Base-by-base conservation (phyloP, 176 grass and related monocot genomes). In the Triticum turgidum region DNA sequence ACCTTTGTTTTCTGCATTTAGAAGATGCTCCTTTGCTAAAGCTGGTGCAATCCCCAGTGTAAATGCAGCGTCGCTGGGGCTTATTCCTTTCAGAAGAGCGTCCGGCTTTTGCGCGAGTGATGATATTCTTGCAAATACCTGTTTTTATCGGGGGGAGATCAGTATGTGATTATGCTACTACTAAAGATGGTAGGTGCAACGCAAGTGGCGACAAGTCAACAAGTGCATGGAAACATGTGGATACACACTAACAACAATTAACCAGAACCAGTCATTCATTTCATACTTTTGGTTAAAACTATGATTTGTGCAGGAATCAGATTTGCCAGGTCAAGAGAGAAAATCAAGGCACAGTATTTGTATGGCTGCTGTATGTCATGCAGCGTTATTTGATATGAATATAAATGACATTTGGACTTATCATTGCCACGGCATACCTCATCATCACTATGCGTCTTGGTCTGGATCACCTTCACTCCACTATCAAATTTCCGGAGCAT, bases 401-500 rank as follows among this genome's bases (percentile, higher is more conserved):
- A 42, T 66, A 67, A 25, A 79, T 64, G 6, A 9, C 14, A 79
- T 38, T 3, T 71, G 34, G 62, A 38, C 14, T 41, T 67, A 70
- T 65, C 76, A 8, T 71, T 84, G 38, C 29, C 29, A 64, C 3
- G 9, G 30, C 24, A 81, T 89, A 99, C 97, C 92, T 99, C 92
- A 73, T 94, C 92, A 93, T 99, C 97, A 84, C 97, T 97, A 80
- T 97, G 97, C 18, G 94, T 85, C 83, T 99, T 99, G 69, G 88
- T 99, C 87, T 99, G 97, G 81, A 99, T 97, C 85, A 97, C 97
- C 90, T 97, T 99, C 86, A 99, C 94, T 64, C 92, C 97, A 89
- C 97, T 94, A 65, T 99, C 97, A 86, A 99, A 99, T 79, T 97
- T 96, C 84, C 97, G 91, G 84, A 99, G 94, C 90, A 94, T 94